Evolutionary conservation across 129 eudicot genomes (phyloP), one percentile per base, ranked within the genome.

Genomic region (Artemisia tridentata): DNA sequence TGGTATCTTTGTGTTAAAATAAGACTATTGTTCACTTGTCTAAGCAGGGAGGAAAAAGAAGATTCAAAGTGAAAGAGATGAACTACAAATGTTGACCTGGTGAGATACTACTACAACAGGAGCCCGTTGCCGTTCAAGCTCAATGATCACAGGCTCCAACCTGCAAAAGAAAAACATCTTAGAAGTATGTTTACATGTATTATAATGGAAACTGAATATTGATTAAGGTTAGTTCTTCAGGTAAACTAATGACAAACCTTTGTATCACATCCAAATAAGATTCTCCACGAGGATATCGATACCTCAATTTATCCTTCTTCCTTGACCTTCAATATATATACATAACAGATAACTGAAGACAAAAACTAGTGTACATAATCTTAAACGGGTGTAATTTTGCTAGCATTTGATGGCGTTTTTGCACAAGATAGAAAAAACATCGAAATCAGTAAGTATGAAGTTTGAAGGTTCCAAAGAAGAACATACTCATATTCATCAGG

Each of bases 281-380:
- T 78, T 95, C 99, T 68, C 99, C 99, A 68, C 99, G 97, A 66
- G 97, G 99, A 70, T 95, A 95, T 29, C 99, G 91, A 69, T 95
- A 95, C 82, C 99, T 84, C 80, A 95, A 63, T 77, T 95, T 95
- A 78, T 95, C 99, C 86, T 90, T 90, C 80, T 95, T 87, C 49
- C 99, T 86, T 0, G 99, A 80, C 80, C 99, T 95, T 83, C 59
- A 78, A 72, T 46, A 50, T 4, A 48, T 19, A 63, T 17, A 63
- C 51, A 13, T 29, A 61, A 18, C 12, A 63, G 41, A 49, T 27
- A 23, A 23, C 41, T 4, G 45, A 63, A 0, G 6, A 50, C 31
- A 3, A 70, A 15, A 55, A 38, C 49, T 12, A 11, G 46, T 31
- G 19, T 18, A 54, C 50, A 29, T 7, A 31, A 46, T 1, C 17